Percentiles rank a stretch among this genome's conserved stretches.
phyloP scores from a whole-genome alignment of 1,139 yeast genomes.

The Tardiomyces blankii region DNA sequence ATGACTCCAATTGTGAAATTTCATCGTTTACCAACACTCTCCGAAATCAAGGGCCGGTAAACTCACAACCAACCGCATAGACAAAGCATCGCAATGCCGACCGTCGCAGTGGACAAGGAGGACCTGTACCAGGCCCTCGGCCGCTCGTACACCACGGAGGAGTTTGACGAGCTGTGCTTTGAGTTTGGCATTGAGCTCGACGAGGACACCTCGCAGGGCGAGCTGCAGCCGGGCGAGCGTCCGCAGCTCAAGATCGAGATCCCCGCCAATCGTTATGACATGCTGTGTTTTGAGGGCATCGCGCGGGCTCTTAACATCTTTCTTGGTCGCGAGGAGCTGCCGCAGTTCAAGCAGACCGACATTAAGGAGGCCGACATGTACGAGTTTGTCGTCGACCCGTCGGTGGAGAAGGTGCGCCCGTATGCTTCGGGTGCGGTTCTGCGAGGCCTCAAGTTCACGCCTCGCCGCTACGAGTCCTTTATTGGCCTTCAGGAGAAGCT shows the following conservation, averaged over 20 bases:
- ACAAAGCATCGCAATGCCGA: slow-evolving; percentile 60
- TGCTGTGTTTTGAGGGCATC: slow-evolving; percentile 97
- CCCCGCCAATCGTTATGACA: slow-evolving; percentile 95
- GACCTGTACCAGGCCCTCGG: slow-evolving; percentile 77
- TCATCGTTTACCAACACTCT: too few relatives aligned
- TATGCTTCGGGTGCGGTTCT: slow-evolving; percentile 91
- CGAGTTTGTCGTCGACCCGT: slow-evolving; percentile 61
- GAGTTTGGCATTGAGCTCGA: slow-evolving; percentile 96
- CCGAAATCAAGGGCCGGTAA: not conserved
- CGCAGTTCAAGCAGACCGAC: slow-evolving; percentile 47
- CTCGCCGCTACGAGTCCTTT: slow-evolving; percentile 84
- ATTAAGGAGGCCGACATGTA: slow-evolving; percentile 47
- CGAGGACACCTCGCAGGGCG: slow-evolving; percentile 54
- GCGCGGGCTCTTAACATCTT: slow-evolving; percentile 91
- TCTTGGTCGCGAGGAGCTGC: slow-evolving; percentile 56
- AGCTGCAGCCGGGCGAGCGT: slow-evolving; percentile 47
- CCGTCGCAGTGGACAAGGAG: slow-evolving; percentile 87
- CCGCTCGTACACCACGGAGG: slow-evolving; percentile 71
- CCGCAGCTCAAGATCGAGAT: slow-evolving; percentile 95
- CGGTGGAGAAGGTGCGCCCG: slow-evolving; percentile 70
- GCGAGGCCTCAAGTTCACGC: slow-evolving; percentile 70
- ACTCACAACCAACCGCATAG: not conserved
- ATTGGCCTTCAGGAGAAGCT: slow-evolving; percentile 93
- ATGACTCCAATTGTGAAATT: too few relatives aligned
- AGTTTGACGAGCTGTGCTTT: slow-evolving; percentile 94